Base-by-base conservation (phyloP, 345 rosid species). In the Garcia nutans region DNA sequence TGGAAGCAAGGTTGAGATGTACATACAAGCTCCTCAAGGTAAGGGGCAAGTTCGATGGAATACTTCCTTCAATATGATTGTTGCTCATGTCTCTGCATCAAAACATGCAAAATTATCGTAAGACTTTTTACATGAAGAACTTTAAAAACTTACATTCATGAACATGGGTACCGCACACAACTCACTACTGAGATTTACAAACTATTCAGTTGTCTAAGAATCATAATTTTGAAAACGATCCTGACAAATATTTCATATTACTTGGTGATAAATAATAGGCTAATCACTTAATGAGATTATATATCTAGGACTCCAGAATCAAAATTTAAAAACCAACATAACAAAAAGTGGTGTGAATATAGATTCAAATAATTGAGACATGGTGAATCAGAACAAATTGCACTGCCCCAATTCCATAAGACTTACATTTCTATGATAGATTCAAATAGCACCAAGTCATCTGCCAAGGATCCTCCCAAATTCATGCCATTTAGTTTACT, bases 61-160 rank as follows among this genome's bases (percentile, higher is more conserved):
- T 83, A 63, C 78, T 86, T 83, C 99, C 99, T 68, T 91, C 89
- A 22, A 96, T 90, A 73, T 84, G 92, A 81, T 96, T 96, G 85
- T 86, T 80, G 82, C 97, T 91, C 61, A 96, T 80, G 87, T 92
- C 98, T 82, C 99, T 96, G 93, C 74, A 75, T 78, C 79, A 62
- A 20, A 56, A 80, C 59, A 75, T 71, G 70, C 44, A 72, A 26
- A 67, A 77, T 65, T 41, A 50, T 20, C 44, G 42, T 71, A 71
- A 71, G 61, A 13, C 47, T 56, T 64, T 5, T 65, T 50, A 70
- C 42, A 71, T 22, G 28, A 31, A 65, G 26, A 42, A 56, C 19
- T 50, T 42, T 19, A 56, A 72, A 50, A 68, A 7, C 60, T 42
- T 61, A 12, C 64, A 11, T 19, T 13, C 20, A 58, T 0, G 20